These are phyloP conservation scores for Colletotrichum tamarilloi DNA, from an alignment of 2,329 filamentous ascomycete genomes.

Conservation along the genomic window DNA sequence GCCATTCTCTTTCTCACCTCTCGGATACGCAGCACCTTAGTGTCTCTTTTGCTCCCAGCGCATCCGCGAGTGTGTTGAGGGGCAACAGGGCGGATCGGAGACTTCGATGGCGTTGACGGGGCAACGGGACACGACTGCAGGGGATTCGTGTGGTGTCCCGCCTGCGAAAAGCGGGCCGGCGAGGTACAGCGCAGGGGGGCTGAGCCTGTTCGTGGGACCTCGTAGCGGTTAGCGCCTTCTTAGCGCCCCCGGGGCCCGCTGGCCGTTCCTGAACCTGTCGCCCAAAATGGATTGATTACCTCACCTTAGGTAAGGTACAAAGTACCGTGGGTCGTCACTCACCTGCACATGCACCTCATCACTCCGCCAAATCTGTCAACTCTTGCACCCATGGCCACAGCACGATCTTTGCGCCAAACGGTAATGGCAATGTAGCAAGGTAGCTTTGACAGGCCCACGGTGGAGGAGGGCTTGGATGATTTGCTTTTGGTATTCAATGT, in stretches of 20 bases:
- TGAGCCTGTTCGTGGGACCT: conserved; percentile 9
- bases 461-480: neutral
- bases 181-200: neutral
- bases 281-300: neutral
- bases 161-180: neutral
- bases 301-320: too few species aligned
- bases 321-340: neutral
- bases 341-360: neutral
- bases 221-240: neutral
- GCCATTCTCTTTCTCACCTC: neutral
- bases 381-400: conserved; percentile 4
- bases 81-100: conserved; percentile 34
- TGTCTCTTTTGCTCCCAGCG: conserved; percentile 1
- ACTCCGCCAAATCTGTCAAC: conserved; percentile 20
- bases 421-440: neutral
- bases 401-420: neutral
- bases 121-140: conserved; percentile 8
- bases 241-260: conserved; percentile 5
- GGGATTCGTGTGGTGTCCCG: conserved; percentile 16
- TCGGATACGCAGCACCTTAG: too few species aligned
- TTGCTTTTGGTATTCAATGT: neutral
- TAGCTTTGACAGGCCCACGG: neutral
- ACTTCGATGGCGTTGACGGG: conserved; percentile 25
- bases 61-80: conserved; percentile 35
- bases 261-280: conserved; percentile 2